Base-by-base conservation (phyloP, 805 yeast species). In the Huiozyma sinensis region DNA sequence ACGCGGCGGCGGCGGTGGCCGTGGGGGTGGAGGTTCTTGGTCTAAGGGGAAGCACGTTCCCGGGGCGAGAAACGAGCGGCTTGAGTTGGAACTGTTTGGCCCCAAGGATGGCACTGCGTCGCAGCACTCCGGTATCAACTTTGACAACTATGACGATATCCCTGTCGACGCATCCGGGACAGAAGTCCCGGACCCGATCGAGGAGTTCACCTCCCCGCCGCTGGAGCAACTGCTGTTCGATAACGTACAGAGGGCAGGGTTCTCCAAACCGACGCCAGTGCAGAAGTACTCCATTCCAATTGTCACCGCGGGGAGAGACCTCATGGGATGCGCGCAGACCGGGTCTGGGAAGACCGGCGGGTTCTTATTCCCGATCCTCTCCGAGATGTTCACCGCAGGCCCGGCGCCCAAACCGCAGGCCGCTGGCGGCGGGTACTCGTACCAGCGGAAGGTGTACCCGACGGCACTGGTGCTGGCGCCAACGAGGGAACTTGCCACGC, bases 341-440 rank as follows among this genome's bases (percentile, higher is more conserved):
- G 95, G 95, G 80, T 89, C 97, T 47, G 98, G 98, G 76, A 90
- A 90, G 73, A 90, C 98, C 60, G 97, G 97, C 74, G 97, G 97
- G 53, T 92, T 92, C 75, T 72, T 90, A 63, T 92, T 90, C 82
- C 97, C 98, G 51, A 94, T 90, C 44, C 75, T 90, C 56, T 82
- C 95, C 38, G 87, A 88, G 70, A 82, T 90, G 50, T 90, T 81
- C 70, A 69, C 75, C 63, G 76, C 72, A 56, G 97, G 98, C 38
- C 97, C 97, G 42, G 73, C 83, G 45, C 72, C 76, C 46, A 61
- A 64, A 37, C 73, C 77, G 3, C 27, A 8, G 5, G 33, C 72
- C 65, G 44, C 50, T 48, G 30, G 55, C 53, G 34, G 45, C 47
- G 33, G 51, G 45, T 17, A 17, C 24, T 17, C 24, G 24, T 73